These are phyloP conservation scores for Moesziomyces antarcticus DNA, from an alignment of 1,284 basidiomycete genomes.

Conservation along the genomic window DNA sequence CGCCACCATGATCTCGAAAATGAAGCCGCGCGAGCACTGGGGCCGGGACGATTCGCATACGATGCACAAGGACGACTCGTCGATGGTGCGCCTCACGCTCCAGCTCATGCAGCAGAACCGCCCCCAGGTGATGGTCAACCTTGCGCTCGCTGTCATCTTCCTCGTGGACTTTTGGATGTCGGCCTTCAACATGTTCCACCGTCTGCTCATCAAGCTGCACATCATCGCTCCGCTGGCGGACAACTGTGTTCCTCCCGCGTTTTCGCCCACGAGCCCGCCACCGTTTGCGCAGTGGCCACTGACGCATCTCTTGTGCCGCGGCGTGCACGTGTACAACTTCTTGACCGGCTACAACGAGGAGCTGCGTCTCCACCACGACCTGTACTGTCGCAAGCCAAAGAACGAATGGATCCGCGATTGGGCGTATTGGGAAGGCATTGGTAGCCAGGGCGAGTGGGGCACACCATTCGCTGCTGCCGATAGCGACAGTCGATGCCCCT, in stretches of 20 bases:
- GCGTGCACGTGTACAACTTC: slow-evolving; percentile 32
- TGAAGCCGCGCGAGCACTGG: slow-evolving; percentile 6
- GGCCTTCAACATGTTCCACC: slow-evolving; percentile 27
- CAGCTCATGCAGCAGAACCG: slow-evolving; percentile 40
- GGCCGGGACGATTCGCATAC: slow-evolving; percentile 17
- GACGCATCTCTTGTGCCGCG: slow-evolving; percentile 43
- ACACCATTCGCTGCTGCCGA: slow-evolving; percentile 24
- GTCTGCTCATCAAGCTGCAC: slow-evolving; percentile 27
- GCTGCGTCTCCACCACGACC: slow-evolving; percentile 26
- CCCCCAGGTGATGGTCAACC: slow-evolving; percentile 23
- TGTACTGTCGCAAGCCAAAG: slow-evolving; percentile 24
- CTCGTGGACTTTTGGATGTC: slow-evolving; percentile 29
- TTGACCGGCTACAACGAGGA: slow-evolving; percentile 26
- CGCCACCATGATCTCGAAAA: slow-evolving; percentile 1
- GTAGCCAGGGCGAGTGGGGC: slow-evolving; percentile 37
- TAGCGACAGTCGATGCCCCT: slow-evolving; percentile 32
- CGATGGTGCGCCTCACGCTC: slow-evolving; percentile 26
- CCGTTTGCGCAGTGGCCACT: slow-evolving; percentile 32
- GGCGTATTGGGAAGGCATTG: slow-evolving; percentile 45
- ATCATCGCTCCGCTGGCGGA: slow-evolving; percentile 17
- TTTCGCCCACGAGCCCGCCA: slow-evolving; percentile 39
- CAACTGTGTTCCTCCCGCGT: slow-evolving; percentile 35
- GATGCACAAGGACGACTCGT: slow-evolving; percentile 30
- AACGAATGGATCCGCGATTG: slow-evolving; percentile 49
- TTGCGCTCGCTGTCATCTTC: slow-evolving; percentile 34